Conservation (phyloP, 129 eudicot genomes). For the Pseudognaphalium luteoalbum region DNA sequence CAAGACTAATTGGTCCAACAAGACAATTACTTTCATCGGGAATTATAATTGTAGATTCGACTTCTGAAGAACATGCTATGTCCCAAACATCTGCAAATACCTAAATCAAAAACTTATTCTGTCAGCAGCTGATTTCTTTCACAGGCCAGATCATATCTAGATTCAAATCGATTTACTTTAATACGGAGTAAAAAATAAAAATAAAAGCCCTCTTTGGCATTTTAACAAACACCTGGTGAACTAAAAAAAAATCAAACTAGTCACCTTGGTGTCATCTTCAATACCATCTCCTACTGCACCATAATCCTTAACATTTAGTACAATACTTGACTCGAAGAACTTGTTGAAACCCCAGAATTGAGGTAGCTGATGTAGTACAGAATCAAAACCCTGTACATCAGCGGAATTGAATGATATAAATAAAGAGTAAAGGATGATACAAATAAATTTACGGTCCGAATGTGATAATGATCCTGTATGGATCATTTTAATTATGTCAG, state of each 20-base stretch:
- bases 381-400: slow-evolving; percentile 42
- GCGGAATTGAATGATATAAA: not conserved
- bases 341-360: slow-evolving; percentile 31
- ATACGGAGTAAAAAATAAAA: too few species aligned
- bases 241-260: not conserved
- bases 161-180: not conserved
- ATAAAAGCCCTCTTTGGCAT: slow-evolving; percentile 10
- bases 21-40: slow-evolving; percentile 45
- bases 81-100: slow-evolving; percentile 68
- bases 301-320: slow-evolving; percentile 52
- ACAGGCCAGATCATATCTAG: not conserved
- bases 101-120: slow-evolving; percentile 33
- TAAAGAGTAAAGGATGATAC: slow-evolving; percentile 16
- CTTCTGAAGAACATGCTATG: slow-evolving; percentile 58
- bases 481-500: slow-evolving; percentile 26
- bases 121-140: slow-evolving; percentile 1
- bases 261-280: slow-evolving; percentile 75
- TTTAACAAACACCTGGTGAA: slow-evolving; percentile 24
- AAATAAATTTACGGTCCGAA: slow-evolving; percentile 22
- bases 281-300: slow-evolving; percentile 87
- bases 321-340: slow-evolving; percentile 28
- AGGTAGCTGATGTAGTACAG: slow-evolving; percentile 43
- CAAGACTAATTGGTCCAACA: slow-evolving; percentile 59
- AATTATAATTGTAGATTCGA: slow-evolving; percentile 53
- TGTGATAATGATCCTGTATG: not conserved